Evolutionary conservation across 2,329 filamentous ascomycete species (phyloP), one percentile per base, ranked within the genome.

Genomic region (Colletotrichum sublineola): DNA sequence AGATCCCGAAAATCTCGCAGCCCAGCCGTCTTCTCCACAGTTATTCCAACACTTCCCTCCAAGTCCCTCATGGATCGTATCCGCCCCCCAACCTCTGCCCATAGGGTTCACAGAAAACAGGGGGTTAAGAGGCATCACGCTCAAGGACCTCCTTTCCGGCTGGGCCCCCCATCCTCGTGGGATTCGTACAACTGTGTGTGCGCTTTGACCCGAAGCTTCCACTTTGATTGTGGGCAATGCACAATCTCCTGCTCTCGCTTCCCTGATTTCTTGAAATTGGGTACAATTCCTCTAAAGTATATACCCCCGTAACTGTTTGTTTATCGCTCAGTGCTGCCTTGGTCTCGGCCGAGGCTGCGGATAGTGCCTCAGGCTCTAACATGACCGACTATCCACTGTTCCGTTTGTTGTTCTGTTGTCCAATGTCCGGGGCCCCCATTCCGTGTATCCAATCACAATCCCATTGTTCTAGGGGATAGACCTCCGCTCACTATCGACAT

Each of bases 1-100:
- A 42, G 46, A 63, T 63, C 46, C 61, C 50, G 46, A 46, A 67
- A 68, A 64, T 46, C 62, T 64, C 62, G 50, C 62, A 46, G 36
- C 62, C 61, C 63, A 56, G n/a, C 33, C 18, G 18, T 38, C 38
- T 42, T 56, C 36, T 38, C 66, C 31, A 50, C 33, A 46, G 29
- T n/a, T 20, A 8, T 24, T 42, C 7, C 36, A 12, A 33, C 56
- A 50, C 14, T 15, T 44, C 11, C 40, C 11, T 36, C 18, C 12
- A 8, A 33, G 15, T 53, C 48, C n/a, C 48, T 50, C 48, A 50
- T 33, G 31, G 52, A 12, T 24, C 44, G 38, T 40, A 15, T 24
- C 12, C 42, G n/a, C 31, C 31, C 31, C 33, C 24, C 33, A 29
- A 20, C 50, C 50, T 20, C 6, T 31, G 5, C 8, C 31, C 33